phyloP scores from a whole-genome alignment of 345 rosid species.

The Erucastrum elatum region DNA sequence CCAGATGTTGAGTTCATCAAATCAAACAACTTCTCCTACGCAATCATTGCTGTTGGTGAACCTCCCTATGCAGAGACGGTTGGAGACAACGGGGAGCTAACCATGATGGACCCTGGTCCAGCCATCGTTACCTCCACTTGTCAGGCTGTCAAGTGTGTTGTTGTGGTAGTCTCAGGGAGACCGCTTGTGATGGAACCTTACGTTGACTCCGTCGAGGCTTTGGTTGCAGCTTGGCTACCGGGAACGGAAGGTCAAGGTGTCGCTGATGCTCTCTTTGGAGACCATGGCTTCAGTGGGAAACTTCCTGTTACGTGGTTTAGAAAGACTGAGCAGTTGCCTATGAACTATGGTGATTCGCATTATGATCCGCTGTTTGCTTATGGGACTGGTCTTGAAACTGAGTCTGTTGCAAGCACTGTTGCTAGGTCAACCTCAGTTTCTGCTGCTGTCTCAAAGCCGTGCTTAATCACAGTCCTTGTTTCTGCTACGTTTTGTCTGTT shows the following conservation, averaged over 20 bases:
- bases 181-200: slow-evolving; percentile 84
- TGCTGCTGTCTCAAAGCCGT: slow-evolving; percentile 41
- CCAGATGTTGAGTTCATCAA: slow-evolving; percentile 70
- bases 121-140: slow-evolving; percentile 64
- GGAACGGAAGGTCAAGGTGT: slow-evolving; percentile 97
- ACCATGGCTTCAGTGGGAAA: slow-evolving; percentile 80
- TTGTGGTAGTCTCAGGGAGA: slow-evolving; percentile 76
- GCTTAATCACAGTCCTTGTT: slow-evolving; percentile 26
- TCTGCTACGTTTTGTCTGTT: slow-evolving; percentile 21
- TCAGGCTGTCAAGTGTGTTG: slow-evolving; percentile 67
- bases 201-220: slow-evolving; percentile 58
- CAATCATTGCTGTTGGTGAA: slow-evolving; percentile 84
- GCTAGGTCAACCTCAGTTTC: slow-evolving; percentile 56
- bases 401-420: slow-evolving; percentile 56
- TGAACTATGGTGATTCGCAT: slow-evolving; percentile 74
- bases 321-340: slow-evolving; percentile 84
- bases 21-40: slow-evolving; percentile 67
- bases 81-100: slow-evolving; percentile 72
- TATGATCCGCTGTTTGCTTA: slow-evolving; percentile 86
- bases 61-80: slow-evolving; percentile 74
- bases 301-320: slow-evolving; percentile 91
- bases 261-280: slow-evolving; percentile 81
- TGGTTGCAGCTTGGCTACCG: slow-evolving; percentile 93
- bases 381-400: slow-evolving; percentile 78
- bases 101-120: slow-evolving; percentile 73